These are phyloP conservation scores for Phytophthora quininea DNA, from an alignment of 352 stramenopile genomes.

Conservation along the genomic window DNA sequence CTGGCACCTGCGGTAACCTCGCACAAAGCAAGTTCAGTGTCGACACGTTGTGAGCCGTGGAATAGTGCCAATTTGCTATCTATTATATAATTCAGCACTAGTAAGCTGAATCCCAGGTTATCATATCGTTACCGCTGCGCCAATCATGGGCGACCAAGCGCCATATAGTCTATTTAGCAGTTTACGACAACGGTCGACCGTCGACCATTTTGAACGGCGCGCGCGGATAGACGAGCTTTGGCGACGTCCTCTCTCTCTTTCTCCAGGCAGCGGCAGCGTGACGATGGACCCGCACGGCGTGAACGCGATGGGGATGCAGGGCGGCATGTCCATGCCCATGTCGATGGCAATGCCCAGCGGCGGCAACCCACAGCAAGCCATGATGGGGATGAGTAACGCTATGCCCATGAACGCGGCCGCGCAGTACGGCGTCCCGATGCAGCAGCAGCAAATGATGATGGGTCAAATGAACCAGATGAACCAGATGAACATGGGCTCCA, in stretches of 20 bases:
- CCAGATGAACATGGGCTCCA: constrained; percentile 64
- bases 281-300: constrained; percentile 68
- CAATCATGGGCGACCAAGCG: not conserved
- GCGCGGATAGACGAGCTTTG: constrained; percentile 26
- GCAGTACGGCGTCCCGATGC: constrained; percentile 46
- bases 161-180: not conserved
- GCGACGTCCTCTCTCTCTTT: constrained; percentile 14
- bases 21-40: not conserved
- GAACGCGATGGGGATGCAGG: constrained; percentile 72
- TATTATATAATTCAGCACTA: too few species aligned
- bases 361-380: constrained; percentile 34
- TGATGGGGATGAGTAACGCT: constrained; percentile 58
- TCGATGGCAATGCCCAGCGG: constrained; percentile 60
- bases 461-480: constrained; percentile 50
- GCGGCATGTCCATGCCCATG: constrained; percentile 71
- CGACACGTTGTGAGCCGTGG: too few species aligned
- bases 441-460: constrained; percentile 67
- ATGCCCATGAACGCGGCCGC: constrained; percentile 39
- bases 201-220: constrained; percentile 28
- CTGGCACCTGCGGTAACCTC: not conserved
- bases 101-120: too few species aligned
- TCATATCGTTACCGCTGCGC: too few species aligned
- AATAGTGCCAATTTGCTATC: too few species aligned
- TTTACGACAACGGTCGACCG: not conserved
- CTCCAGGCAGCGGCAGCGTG: constrained; percentile 2